Conservation (phyloP, 768 basidiomycete genomes). For the Kwoniella bestiolae region DNA sequence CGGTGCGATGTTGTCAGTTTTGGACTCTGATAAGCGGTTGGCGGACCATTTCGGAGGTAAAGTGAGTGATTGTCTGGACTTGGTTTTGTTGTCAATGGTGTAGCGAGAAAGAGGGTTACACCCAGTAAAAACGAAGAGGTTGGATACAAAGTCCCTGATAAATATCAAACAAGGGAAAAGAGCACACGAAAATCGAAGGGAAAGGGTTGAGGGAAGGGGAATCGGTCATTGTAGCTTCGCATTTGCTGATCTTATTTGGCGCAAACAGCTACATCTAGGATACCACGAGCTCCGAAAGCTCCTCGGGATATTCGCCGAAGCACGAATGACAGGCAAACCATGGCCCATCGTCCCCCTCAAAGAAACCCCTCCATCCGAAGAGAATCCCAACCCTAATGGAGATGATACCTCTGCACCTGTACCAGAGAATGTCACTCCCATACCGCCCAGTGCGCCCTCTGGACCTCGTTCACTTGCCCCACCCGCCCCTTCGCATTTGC, state of each 20-base stretch:
- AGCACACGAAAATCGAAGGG: no score
- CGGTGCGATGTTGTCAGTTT: conserved; percentile 93
- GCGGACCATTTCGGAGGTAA: conserved; percentile 99
- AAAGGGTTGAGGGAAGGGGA: no score
- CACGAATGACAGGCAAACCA: conserved; percentile 68
- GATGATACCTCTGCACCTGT: not conserved
- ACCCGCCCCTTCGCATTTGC: conserved; percentile 23
- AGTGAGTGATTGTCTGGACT: no score
- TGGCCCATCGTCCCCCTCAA: conserved; percentile 25
- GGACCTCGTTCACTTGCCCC: conserved; percentile 32
- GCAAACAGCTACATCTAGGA: conserved; percentile 88
- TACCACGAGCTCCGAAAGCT: conserved; percentile 98
- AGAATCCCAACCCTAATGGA: conserved; percentile 18
- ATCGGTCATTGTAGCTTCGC: no score
- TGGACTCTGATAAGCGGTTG: conserved; percentile 96
- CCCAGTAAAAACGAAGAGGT: no score
- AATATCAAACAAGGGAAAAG: no score
- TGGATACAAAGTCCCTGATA: no score
- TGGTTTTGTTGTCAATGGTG: no score
- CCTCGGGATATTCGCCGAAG: conserved; percentile 85
- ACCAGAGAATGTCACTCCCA: not conserved
- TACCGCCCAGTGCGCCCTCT: conserved; percentile 42
- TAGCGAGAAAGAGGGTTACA: no score
- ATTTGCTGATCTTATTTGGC: not conserved
- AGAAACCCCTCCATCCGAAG: not conserved